These are phyloP conservation scores for Irpex rosettiformis DNA, from an alignment of 1,284 basidiomycete genomes.

Conservation along the genomic window DNA sequence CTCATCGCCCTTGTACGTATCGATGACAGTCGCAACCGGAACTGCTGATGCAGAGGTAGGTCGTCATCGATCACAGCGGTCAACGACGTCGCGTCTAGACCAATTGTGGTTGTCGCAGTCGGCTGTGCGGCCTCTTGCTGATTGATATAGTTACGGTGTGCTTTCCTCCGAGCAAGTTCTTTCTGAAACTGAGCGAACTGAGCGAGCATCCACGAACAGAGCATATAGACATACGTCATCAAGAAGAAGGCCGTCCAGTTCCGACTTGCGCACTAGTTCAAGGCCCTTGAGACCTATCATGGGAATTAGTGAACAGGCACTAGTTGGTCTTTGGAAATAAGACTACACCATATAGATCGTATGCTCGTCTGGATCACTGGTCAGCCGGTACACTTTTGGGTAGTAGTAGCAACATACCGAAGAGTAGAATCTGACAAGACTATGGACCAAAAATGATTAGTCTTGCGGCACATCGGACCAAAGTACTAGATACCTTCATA, in stretches of 20 bases:
- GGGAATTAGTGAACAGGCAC: neutral
- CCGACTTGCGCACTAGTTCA: slow-evolving; percentile 19
- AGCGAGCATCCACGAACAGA: neutral
- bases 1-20: neutral
- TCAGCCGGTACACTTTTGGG: slow-evolving; percentile 14
- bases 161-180: slow-evolving; percentile 6
- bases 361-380: slow-evolving; percentile 45
- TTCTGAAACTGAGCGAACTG: neutral
- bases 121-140: neutral
- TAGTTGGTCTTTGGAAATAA: neutral
- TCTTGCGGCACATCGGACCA: neutral
- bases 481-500: slow-evolving; percentile 53
- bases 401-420: slow-evolving; percentile 39
- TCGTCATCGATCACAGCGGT: slow-evolving; percentile 30
- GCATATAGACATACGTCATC: slow-evolving; percentile 18
- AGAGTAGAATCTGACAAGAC: slow-evolving; percentile 75
- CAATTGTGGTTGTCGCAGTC: slow-evolving; percentile 33
- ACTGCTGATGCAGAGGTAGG: neutral
- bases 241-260: slow-evolving; percentile 18
- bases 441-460: slow-evolving; percentile 26
- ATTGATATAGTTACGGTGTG: slow-evolving; percentile 4
- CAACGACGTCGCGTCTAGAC: slow-evolving; percentile 48
- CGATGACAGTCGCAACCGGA: neutral
- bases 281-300: slow-evolving; percentile 12
- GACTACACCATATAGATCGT: slow-evolving; percentile 65